These are phyloP conservation scores for Nicotiana otophora DNA, from an alignment of 257 asterid genomes.

Conservation along the genomic window DNA sequence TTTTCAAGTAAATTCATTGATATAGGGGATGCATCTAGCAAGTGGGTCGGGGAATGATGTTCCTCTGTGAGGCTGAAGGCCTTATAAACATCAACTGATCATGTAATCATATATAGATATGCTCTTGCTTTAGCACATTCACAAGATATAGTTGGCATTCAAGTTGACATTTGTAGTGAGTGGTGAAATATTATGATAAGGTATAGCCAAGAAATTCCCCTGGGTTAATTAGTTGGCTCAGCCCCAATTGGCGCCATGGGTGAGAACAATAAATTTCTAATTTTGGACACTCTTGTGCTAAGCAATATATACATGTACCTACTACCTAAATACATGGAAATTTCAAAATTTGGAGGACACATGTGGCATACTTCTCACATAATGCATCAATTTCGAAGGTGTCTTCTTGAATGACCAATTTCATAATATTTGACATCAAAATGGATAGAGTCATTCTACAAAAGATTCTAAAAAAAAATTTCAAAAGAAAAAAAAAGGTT, in stretches of 20 bases:
- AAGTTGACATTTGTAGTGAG: conserved; percentile 1
- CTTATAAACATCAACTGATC: background rate
- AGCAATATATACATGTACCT: background rate
- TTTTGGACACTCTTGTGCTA: background rate
- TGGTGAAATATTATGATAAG: background rate
- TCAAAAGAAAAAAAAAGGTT: background rate
- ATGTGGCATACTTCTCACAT: background rate
- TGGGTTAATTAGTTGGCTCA: background rate
- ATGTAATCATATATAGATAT: background rate
- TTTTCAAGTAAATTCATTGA: background rate
- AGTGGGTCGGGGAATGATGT: background rate
- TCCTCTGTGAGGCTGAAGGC: background rate
- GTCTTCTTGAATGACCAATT: background rate
- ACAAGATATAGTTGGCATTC: background rate
- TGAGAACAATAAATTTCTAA: background rate
- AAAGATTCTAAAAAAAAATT: background rate
- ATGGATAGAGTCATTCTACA: background rate
- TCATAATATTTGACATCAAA: background rate
- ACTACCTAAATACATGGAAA: background rate
- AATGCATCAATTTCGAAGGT: background rate
- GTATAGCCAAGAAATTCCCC: background rate
- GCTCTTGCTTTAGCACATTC: background rate
- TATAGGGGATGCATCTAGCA: background rate
- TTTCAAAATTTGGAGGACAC: background rate
- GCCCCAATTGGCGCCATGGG: background rate